phyloP scores from a whole-genome alignment of 2,329 filamentous ascomycete species.

The Boeremia exigua region DNA sequence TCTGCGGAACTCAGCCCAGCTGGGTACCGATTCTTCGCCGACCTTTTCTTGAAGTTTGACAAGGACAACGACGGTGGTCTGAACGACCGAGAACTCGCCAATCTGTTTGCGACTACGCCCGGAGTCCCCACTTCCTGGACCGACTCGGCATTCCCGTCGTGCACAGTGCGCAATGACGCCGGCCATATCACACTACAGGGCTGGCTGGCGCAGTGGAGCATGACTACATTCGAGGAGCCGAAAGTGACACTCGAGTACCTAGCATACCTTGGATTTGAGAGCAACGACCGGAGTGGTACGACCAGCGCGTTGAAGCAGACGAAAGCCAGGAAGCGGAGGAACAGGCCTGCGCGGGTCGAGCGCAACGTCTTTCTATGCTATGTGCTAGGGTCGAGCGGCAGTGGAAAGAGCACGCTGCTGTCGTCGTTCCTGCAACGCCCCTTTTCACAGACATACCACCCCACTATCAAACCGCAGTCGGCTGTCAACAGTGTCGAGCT shows the following conservation, averaged over 20 bases:
- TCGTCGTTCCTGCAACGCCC: constrained; percentile 90
- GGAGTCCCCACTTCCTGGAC: constrained; percentile 86
- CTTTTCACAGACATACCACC: constrained; percentile 82
- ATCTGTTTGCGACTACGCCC: constrained; percentile 90
- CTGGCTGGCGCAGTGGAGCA: constrained; percentile 99
- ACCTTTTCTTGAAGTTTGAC: constrained; percentile 92
- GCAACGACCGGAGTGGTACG: constrained; percentile 72
- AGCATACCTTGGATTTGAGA: constrained; percentile 93
- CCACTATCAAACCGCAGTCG: constrained; percentile 91
- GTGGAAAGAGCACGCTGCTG: constrained; percentile 89
- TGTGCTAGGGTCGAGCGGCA: constrained; percentile 81
- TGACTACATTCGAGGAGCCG: constrained; percentile 97
- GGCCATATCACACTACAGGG: constrained; percentile 95
- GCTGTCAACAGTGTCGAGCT: constrained; percentile 97
- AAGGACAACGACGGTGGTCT: constrained; percentile 97
- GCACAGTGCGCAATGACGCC: constrained; percentile 92
- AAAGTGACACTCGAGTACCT: constrained; percentile 96
- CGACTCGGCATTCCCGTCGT: constrained; percentile 88
- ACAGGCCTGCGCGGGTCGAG: constrained; percentile 82
- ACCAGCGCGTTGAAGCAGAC: constrained; percentile 92
- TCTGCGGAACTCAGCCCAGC: constrained; percentile 93
- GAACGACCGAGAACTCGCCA: constrained; percentile 82
- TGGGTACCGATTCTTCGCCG: constrained; percentile 97
- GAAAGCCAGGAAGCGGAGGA: constrained; percentile 84
- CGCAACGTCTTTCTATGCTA: constrained; percentile 95